Evolutionary conservation across 1,139 yeast species (phyloP).

Genomic region (Scheffersomyces insectosa): DNA sequence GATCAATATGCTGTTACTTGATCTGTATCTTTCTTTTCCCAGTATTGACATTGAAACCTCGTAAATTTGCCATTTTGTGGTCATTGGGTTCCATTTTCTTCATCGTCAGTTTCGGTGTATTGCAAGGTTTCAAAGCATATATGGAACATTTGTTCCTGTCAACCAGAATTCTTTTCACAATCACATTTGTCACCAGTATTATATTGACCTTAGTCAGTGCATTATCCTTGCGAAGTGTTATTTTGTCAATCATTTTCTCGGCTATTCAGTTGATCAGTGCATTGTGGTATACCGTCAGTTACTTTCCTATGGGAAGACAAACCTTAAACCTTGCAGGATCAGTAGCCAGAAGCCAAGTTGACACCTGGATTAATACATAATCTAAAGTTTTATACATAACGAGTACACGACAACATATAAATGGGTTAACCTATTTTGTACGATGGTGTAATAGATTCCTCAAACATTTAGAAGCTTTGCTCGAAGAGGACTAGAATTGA

Average conservation of each 20-base stretch:
- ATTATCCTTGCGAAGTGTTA: conserved; percentile 45
- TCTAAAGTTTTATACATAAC: neutral
- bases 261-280: conserved; percentile 52
- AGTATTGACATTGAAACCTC: conserved; percentile 53
- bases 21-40: conserved; percentile 61
- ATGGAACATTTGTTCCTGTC: conserved; percentile 48
- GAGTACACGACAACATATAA: neutral
- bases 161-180: conserved; percentile 53
- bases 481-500: neutral
- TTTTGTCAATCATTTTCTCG: conserved; percentile 54
- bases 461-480: neutral
- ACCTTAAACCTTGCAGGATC: conserved; percentile 54
- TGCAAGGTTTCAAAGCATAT: conserved; percentile 55
- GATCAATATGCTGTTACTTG: conserved; percentile 53
- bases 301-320: conserved; percentile 62
- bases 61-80: conserved; percentile 63
- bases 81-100: conserved; percentile 61
- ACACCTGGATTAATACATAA: conserved; percentile 54
- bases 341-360: conserved; percentile 60
- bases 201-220: conserved; percentile 49
- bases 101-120: conserved; percentile 55
- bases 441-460: neutral
- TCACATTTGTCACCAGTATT: conserved; percentile 51
- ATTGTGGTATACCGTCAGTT: conserved; percentile 59
- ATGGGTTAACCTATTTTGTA: neutral